Conservation (phyloP, 1,284 basidiomycete species). For the Caloboletus inedulis region DNA sequence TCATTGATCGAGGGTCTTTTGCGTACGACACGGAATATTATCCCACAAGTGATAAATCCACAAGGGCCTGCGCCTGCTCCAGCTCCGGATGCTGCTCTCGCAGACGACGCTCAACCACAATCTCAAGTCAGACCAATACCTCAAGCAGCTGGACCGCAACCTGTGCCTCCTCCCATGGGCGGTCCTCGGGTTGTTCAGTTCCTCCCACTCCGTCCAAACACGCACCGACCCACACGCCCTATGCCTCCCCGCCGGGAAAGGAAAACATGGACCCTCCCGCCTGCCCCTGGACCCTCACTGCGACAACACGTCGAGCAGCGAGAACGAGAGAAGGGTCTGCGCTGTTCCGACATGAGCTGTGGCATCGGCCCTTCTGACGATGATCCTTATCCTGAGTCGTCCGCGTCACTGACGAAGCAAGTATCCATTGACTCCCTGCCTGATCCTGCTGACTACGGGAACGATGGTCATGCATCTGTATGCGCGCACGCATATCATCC, state of each 20-base stretch:
- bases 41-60: slow-evolving; percentile 21
- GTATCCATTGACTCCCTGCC: slow-evolving; percentile 40
- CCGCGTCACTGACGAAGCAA: slow-evolving; percentile 39
- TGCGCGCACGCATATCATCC: slow-evolving; percentile 69
- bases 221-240: slow-evolving; percentile 28
- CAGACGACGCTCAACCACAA: slow-evolving; percentile 11
- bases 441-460: neutral
- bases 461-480: slow-evolving; percentile 27
- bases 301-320: slow-evolving; percentile 65
- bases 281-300: slow-evolving; percentile 58
- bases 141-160: slow-evolving; percentile 7
- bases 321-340: slow-evolving; percentile 64
- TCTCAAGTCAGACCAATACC: slow-evolving; percentile 7
- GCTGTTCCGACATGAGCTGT: slow-evolving; percentile 68
- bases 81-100: neutral
- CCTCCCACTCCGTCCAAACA: slow-evolving; percentile 20
- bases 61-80: slow-evolving; percentile 12
- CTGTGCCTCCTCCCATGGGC: neutral
- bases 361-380: slow-evolving; percentile 73
- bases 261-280: slow-evolving; percentile 47
- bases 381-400: slow-evolving; percentile 48
- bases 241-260: slow-evolving; percentile 34
- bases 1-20: slow-evolving; percentile 26
- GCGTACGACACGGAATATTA: slow-evolving; percentile 24
- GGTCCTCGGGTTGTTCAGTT: slow-evolving; percentile 17